Evolutionary conservation across 371 early-diverging fungal genomes (phyloP).

Genomic region (Zancudomyces culisetae): DNA sequence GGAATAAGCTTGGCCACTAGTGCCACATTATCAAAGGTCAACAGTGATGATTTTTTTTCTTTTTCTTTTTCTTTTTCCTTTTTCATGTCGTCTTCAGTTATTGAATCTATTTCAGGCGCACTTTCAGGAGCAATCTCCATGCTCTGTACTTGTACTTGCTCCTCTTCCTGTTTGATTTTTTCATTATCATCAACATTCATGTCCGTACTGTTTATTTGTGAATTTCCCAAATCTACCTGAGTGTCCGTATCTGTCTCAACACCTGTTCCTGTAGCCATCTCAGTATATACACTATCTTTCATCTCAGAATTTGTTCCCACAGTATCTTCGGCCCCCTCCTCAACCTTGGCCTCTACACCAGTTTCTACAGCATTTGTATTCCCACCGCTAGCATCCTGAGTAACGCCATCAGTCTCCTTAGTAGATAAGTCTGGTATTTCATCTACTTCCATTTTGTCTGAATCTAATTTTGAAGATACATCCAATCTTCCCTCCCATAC

Average conservation of each 20-base stretch:
- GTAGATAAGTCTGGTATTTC: too few relatives aligned
- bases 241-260: neutral
- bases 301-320: neutral
- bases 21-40: neutral
- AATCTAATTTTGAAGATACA: neutral
- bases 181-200: neutral
- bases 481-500: neutral
- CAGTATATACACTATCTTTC: neutral
- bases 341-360: neutral
- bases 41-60: neutral
- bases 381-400: too few relatives aligned
- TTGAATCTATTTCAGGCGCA: too few relatives aligned
- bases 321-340: too few relatives aligned
- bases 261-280: neutral
- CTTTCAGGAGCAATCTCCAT: neutral
- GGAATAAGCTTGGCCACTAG: neutral
- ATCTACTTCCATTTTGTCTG: neutral
- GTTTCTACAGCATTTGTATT: too few relatives aligned
- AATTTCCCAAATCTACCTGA: neutral
- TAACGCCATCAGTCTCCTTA: neutral
- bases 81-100: neutral
- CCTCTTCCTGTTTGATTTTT: neutral
- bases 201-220: neutral
- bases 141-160: neutral
- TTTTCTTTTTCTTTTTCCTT: neutral